Conservation (phyloP, 768 basidiomycete genomes). For the Russula brevipes region DNA sequence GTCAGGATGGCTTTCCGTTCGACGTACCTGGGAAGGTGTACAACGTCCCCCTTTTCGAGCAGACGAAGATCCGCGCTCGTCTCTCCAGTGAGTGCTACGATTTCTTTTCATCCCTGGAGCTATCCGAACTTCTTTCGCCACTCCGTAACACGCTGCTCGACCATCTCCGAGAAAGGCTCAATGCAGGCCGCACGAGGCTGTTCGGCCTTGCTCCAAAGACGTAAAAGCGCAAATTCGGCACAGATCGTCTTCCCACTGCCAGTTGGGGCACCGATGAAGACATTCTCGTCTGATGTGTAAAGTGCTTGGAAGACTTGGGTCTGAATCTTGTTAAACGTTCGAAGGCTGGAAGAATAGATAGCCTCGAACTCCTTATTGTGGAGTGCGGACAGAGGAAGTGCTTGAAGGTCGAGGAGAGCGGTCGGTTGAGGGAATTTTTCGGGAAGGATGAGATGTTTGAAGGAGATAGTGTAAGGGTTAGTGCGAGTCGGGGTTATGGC, state of each 20-base stretch:
- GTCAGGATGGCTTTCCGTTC: not conserved
- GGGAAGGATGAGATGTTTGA: conserved; percentile 96
- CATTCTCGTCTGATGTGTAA: conserved; percentile 93
- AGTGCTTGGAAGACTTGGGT: conserved; percentile 98
- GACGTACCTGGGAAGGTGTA: conserved; percentile 79
- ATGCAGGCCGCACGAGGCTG: conserved; percentile 86
- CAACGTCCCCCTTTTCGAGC: conserved; percentile 87
- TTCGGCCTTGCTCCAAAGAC: conserved; percentile 89
- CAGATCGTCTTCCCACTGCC: conserved; percentile 97
- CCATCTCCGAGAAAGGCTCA: conserved; percentile 97
- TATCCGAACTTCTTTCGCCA: conserved; percentile 81
- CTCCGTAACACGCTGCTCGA: conserved; percentile 81
- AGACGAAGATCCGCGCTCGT: conserved; percentile 85
- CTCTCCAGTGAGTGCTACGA: conserved; percentile 91
- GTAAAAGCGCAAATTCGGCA: conserved; percentile 90
- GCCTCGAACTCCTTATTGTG: conserved; percentile 91
- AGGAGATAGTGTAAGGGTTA: conserved; percentile 41
- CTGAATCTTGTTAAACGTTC: conserved; percentile 97
- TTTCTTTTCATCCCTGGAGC: conserved; percentile 89
- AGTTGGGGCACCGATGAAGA: conserved; percentile 94
- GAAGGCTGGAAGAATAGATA: conserved; percentile 77
- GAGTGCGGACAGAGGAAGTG: conserved; percentile 82
- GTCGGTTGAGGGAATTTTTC: conserved; percentile 95
- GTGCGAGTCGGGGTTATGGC: too few relatives aligned
- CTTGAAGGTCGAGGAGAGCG: conserved; percentile 86